phyloP scores from a whole-genome alignment of 805 yeast species.

The Pichia scutulata region DNA sequence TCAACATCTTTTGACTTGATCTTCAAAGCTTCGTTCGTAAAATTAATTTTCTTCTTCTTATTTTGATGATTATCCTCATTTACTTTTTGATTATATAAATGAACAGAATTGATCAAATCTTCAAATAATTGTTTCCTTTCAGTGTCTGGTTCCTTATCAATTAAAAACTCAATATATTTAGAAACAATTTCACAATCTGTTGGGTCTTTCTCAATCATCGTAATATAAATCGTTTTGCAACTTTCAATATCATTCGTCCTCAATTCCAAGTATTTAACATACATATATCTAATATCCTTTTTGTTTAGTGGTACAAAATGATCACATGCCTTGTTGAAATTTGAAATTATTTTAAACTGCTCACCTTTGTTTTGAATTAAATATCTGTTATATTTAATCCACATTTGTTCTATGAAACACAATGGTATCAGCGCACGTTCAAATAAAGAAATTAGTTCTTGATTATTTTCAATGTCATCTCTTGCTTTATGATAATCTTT shows the following conservation, averaged over 20 bases:
- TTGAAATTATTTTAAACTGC: slow-evolving; percentile 22
- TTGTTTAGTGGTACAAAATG: slow-evolving; percentile 27
- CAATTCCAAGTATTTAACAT: slow-evolving; percentile 20
- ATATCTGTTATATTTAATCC: slow-evolving; percentile 64
- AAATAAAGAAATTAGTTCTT: slow-evolving; percentile 40
- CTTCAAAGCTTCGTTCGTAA: neutral
- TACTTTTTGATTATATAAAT: slow-evolving; percentile 12
- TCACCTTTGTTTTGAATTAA: slow-evolving; percentile 28
- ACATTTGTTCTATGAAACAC: slow-evolving; percentile 49
- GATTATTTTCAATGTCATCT: slow-evolving; percentile 12
- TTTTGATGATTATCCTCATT: neutral
- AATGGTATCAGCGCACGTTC: slow-evolving; percentile 70
- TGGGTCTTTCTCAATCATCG: slow-evolving; percentile 10
- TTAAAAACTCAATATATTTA: slow-evolving; percentile 8
- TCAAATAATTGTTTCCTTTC: slow-evolving; percentile 3
- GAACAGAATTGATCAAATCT: slow-evolving; percentile 13
- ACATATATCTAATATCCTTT: slow-evolving; percentile 23
- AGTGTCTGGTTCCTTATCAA: slow-evolving; percentile 7
- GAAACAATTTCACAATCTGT: slow-evolving; percentile 9
- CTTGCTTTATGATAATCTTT: slow-evolving; percentile 13
- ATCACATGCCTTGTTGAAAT: slow-evolving; percentile 47
- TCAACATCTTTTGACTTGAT: slow-evolving; percentile 12
- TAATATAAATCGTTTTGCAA: slow-evolving; percentile 17
- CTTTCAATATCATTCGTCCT: slow-evolving; percentile 14
- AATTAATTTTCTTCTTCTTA: slow-evolving; percentile 2